These are phyloP conservation scores for Thalassiosira ordinaria DNA, from an alignment of 352 stramenopile genomes.

Conservation along the genomic window DNA sequence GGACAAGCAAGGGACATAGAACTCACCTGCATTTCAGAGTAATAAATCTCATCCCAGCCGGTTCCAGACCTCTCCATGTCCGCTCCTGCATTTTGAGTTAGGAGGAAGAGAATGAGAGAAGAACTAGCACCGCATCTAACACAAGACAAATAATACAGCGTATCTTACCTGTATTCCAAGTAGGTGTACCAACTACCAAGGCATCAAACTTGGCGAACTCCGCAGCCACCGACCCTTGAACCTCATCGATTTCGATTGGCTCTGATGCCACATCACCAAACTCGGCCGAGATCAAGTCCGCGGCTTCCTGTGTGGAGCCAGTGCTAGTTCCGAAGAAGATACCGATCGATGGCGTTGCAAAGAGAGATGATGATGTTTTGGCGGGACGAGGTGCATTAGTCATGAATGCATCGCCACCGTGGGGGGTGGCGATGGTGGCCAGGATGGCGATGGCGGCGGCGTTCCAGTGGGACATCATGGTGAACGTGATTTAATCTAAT, in stretches of 20 bases:
- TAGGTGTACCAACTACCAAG: slow-evolving; percentile 80
- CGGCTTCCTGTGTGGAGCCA: slow-evolving; percentile 75
- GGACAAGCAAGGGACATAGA: background rate
- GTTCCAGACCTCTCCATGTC: slow-evolving; percentile 80
- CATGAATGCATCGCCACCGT: slow-evolving; percentile 12
- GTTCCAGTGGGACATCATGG: slow-evolving; percentile 6
- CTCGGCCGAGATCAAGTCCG: slow-evolving; percentile 66
- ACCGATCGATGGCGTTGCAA: slow-evolving; percentile 48
- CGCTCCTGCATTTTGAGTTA: slow-evolving; percentile 32
- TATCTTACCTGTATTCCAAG: slow-evolving; percentile 75
- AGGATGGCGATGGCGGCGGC: slow-evolving; percentile 22
- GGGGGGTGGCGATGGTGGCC: slow-evolving; percentile 9
- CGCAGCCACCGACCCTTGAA: slow-evolving; percentile 65
- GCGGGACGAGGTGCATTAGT: background rate
- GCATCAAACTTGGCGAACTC: slow-evolving; percentile 79
- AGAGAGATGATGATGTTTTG: background rate
- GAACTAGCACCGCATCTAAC: no score
- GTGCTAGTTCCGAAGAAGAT: slow-evolving; percentile 85
- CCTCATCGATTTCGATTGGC: slow-evolving; percentile 81
- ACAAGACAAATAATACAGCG: slow-evolving; percentile 1
- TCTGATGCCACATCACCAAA: slow-evolving; percentile 73
- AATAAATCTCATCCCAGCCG: slow-evolving; percentile 86
- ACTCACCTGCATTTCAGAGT: slow-evolving; percentile 65
- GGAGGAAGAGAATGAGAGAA: background rate
- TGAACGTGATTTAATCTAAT: slow-evolving; percentile 11